A percentile compares a stretch with the other conserved stretches of the same genome.
phyloP scores from a whole-genome alignment of 306 rosid species.

The Fragaria ananassa region DNA sequence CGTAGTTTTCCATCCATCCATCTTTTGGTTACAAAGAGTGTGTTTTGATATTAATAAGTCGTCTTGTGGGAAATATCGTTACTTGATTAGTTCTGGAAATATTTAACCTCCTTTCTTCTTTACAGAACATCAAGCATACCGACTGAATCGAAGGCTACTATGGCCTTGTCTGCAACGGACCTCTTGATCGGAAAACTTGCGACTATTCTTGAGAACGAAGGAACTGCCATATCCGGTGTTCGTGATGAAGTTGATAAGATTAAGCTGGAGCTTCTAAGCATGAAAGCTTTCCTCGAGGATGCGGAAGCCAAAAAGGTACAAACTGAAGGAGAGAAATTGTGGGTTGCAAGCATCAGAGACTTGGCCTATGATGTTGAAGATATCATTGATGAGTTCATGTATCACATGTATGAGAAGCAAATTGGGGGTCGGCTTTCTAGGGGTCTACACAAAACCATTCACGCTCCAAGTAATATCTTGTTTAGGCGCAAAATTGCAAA shows the following conservation, averaged over 20 bases:
- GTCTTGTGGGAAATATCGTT: too few relatives aligned
- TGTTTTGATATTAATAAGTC: too few relatives aligned
- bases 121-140: background rate
- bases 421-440: background rate
- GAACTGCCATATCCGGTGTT: background rate
- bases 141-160: background rate
- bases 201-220: background rate
- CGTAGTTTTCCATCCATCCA: background rate
- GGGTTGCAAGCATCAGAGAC: background rate
- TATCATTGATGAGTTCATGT: conserved; percentile 11
- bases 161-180: background rate
- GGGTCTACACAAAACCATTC: background rate
- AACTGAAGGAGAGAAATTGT: background rate
- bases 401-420: background rate
- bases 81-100: background rate
- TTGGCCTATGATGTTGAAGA: too few relatives aligned
- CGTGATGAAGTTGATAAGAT: background rate
- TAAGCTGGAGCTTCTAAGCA: background rate
- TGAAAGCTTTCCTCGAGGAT: background rate
- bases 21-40: too few relatives aligned
- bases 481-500: background rate
- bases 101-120: too few relatives aligned
- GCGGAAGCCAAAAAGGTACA: background rate
- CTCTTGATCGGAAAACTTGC: background rate
- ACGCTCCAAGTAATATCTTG: background rate